phyloP scores from a whole-genome alignment of 2,329 filamentous ascomycete species.

The Parafenestella ontariensis region DNA sequence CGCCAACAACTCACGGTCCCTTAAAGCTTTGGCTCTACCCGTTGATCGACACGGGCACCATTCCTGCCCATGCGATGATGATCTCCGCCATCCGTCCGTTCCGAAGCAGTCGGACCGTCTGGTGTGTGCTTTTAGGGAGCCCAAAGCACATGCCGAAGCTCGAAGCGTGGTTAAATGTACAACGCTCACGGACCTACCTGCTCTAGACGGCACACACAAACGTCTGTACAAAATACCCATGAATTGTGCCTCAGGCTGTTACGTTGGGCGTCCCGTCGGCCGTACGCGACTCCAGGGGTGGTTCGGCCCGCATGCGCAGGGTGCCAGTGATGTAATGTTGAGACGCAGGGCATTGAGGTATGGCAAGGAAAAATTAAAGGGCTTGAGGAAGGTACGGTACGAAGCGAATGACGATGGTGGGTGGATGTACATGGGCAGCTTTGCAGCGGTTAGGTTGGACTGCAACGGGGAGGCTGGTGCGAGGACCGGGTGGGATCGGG shows the following conservation, averaged over 20 bases:
- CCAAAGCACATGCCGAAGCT: background rate
- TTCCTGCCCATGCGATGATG: constrained; percentile 1
- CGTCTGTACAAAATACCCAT: background rate
- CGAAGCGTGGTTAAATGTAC: background rate
- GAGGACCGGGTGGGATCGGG: background rate
- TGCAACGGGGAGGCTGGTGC: background rate
- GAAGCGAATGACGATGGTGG: background rate
- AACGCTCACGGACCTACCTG: background rate
- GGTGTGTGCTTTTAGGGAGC: background rate
- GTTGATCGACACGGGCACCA: constrained; percentile 18
- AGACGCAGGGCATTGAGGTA: background rate
- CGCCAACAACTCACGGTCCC: background rate
- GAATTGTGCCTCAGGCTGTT: background rate
- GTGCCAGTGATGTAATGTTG: background rate
- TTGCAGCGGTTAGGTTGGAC: background rate
- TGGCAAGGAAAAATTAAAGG: background rate
- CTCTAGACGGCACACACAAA: background rate
- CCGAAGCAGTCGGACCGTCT: background rate
- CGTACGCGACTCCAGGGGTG: background rate
- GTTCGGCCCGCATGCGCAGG: background rate
- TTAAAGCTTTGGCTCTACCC: background rate
- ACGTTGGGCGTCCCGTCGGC: background rate
- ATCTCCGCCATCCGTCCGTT: constrained; percentile 2
- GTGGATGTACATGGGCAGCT: background rate
- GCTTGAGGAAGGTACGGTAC: background rate